Evolutionary conservation across 306 rosid species (phyloP).

Genomic region (Inga laurina): DNA sequence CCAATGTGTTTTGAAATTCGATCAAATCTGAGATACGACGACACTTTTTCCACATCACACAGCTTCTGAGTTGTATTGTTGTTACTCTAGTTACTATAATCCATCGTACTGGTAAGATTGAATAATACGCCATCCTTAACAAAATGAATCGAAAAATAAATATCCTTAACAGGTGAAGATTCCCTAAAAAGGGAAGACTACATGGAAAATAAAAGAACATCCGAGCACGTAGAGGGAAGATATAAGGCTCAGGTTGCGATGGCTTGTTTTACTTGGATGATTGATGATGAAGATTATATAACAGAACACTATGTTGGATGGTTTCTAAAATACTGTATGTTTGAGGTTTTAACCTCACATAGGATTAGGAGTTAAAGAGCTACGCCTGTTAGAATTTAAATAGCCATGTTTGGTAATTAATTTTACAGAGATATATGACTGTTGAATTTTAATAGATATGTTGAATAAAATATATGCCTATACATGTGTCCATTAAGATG

Average conservation of each 20-base stretch:
- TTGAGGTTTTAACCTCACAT: not conserved
- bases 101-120: not conserved
- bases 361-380: not conserved
- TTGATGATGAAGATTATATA: constrained; percentile 16
- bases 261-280: constrained; percentile 13
- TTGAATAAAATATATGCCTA: not conserved
- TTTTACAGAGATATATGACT: not conserved
- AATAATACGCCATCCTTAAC: not conserved
- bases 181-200: not conserved
- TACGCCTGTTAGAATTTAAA: no score
- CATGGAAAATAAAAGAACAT: constrained; percentile 17
- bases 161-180: not conserved
- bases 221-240: constrained; percentile 16
- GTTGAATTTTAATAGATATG: not conserved
- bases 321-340: not conserved
- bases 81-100: constrained; percentile 16
- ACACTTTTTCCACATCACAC: constrained; percentile 2
- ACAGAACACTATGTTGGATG: not conserved
- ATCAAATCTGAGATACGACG: not conserved
- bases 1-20: constrained; percentile 27
- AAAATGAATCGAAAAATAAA: not conserved
- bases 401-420: not conserved
- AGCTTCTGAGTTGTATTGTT: constrained; percentile 13
- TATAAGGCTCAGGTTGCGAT: constrained; percentile 16
- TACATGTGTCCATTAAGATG: not conserved